These are phyloP conservation scores for Naganishia onofrii DNA, from an alignment of 768 basidiomycete genomes.

Conservation along the genomic window DNA sequence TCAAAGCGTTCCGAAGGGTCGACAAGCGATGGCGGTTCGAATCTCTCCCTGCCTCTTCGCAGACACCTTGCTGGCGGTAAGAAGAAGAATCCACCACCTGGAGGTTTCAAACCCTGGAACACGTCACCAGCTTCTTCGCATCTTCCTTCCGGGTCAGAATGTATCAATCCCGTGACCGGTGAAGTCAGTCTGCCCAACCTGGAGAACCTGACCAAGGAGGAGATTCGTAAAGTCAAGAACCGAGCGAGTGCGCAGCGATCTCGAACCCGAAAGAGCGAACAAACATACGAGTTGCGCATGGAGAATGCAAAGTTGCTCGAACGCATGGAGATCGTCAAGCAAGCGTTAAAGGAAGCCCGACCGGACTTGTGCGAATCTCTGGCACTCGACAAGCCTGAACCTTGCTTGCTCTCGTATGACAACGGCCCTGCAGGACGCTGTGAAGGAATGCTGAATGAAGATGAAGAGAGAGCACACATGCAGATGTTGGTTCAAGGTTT, in stretches of 20 bases:
- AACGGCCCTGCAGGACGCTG: not conserved
- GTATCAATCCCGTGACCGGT: constrained; percentile 34
- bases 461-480: constrained; percentile 31
- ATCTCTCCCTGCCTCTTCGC: not conserved
- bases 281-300: constrained; percentile 22
- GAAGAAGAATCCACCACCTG: constrained; percentile 30
- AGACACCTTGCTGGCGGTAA: constrained; percentile 16
- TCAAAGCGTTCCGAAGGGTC: not conserved
- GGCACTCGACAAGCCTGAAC: constrained; percentile 16
- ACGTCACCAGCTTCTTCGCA: constrained; percentile 32
- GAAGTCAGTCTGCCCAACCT: constrained; percentile 31
- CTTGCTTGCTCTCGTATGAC: not conserved
- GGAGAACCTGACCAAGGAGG: constrained; percentile 33
- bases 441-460: constrained; percentile 2
- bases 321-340: constrained; percentile 20
- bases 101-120: constrained; percentile 33
- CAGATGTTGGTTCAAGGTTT: constrained; percentile 29
- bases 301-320: constrained; percentile 30
- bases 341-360: constrained; percentile 1
- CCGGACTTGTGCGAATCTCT: constrained; percentile 15
- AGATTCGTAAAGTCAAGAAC: constrained; percentile 35
- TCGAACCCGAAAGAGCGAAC: constrained; percentile 30
- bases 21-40: not conserved
- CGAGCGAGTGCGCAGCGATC: constrained; percentile 30
- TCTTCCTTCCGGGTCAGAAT: constrained; percentile 32